Base-by-base conservation (phyloP, 495 filamentous ascomycete genomes). In the Penicillium flavigenum region DNA sequence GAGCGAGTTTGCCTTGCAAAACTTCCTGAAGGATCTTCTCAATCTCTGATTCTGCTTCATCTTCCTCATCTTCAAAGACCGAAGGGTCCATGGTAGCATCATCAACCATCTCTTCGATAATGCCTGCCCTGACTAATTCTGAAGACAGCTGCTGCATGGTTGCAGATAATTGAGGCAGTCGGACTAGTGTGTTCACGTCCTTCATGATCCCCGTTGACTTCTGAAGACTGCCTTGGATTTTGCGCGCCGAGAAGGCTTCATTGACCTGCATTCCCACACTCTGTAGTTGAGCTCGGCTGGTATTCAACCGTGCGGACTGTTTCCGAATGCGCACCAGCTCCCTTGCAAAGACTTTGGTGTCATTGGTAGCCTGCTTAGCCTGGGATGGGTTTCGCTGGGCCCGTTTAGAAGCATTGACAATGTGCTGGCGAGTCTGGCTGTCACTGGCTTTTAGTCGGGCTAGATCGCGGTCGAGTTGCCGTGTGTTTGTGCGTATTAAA, bases 241-340 rank as follows among this genome's bases (percentile, higher is more conserved):
- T 96, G 60, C 92, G 86, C 65, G 96, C 86, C 5, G 90, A 89
- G 67, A 98, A 98, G 2, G 95, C 93, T 74, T 98, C 93, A 65
- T 89, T 91, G 60, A 98, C 95, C 73, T 98, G 95, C 95, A 97
- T 96, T 63, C 92, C 86, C 54, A 98, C 95, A 68, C 87, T 91
- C 73, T 89, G 86, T 17, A 98, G 82, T 75, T 97, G 94, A 6
- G 94, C 95, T 66, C 92, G 92, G 58, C 84, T 87, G 2, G 95
- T 98, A 34, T 83, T 76, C 19, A 98, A 79, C 19, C 94, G 86
- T 22, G 78, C 71, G 10, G 79, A 79, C 54, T 91, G 86, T 62
- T 87, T 88, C 47, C 94, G 89, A 59, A 88, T 83, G 32, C 90
- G 85, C 53, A 98, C 82, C 45, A 98, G 82, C 71, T 96, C 93